Conservation (phyloP, 495 filamentous ascomycete species). For the Penicillium arizonense region DNA sequence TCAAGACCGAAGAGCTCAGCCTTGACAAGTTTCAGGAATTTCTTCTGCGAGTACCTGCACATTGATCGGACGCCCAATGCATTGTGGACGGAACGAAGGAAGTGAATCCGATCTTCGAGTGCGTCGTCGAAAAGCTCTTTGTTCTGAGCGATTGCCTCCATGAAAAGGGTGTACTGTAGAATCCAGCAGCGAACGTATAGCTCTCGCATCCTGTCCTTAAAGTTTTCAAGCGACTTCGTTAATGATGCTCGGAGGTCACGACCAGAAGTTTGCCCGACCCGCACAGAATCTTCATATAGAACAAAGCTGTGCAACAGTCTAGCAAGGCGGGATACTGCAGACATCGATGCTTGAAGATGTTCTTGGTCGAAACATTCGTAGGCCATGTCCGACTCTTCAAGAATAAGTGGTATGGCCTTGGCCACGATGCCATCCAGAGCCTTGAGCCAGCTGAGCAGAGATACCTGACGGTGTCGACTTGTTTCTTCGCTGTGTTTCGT, state of each 20-base stretch:
- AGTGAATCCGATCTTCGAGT: conserved; percentile 68
- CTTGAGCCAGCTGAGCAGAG: conserved; percentile 72
- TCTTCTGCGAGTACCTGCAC: conserved; percentile 80
- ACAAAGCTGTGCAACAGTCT: conserved; percentile 75
- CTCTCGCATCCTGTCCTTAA: conserved; percentile 75
- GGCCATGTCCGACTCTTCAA: conserved; percentile 63
- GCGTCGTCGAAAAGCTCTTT: conserved; percentile 57
- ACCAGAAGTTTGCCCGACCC: conserved; percentile 61
- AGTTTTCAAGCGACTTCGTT: conserved; percentile 48
- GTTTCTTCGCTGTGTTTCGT: conserved; percentile 59
- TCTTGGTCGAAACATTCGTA: conserved; percentile 83
- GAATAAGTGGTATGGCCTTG: conserved; percentile 58
- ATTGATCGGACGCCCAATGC: conserved; percentile 81
- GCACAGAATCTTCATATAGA: conserved; percentile 77
- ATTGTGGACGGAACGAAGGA: conserved; percentile 75
- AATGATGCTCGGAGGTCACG: conserved; percentile 40
- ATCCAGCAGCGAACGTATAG: conserved; percentile 90
- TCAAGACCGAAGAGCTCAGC: conserved; percentile 68
- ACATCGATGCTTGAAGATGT: conserved; percentile 68
- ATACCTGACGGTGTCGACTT: conserved; percentile 59
- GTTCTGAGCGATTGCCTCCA: conserved; percentile 71
- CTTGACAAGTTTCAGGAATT: conserved; percentile 86
- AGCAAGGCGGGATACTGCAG: conserved; percentile 61
- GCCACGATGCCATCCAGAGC: conserved; percentile 72
- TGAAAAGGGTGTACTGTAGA: conserved; percentile 70